Conservation (phyloP, 139 green algal species). For the Chlamydomonas incerta region DNA sequence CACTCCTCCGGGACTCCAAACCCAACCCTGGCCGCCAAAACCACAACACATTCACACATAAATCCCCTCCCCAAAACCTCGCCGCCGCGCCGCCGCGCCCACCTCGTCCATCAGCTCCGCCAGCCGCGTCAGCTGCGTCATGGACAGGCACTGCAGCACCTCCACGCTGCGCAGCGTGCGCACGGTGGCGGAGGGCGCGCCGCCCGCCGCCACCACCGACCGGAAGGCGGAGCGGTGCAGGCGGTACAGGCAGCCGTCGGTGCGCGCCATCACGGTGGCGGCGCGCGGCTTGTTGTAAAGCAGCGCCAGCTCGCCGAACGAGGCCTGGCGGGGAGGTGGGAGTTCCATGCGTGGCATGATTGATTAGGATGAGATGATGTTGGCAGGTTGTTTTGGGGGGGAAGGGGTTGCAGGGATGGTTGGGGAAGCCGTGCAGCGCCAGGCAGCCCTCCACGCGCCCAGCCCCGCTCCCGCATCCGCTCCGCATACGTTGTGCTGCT, state of each 20-base stretch:
- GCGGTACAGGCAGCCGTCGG: slow-evolving; percentile 73
- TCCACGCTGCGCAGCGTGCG: slow-evolving; percentile 67
- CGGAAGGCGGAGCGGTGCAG: slow-evolving; percentile 69
- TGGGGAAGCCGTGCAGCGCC: too few species aligned
- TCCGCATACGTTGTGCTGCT: too few species aligned
- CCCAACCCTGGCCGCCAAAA: too few species aligned
- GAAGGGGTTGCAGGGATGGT: too few species aligned
- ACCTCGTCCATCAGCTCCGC: slow-evolving; percentile 55
- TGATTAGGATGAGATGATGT: too few species aligned
- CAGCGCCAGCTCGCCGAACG: slow-evolving; percentile 82
- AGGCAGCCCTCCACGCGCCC: too few species aligned
- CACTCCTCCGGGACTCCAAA: too few species aligned
- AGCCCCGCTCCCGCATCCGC: too few species aligned
- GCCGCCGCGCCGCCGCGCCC: neutral
- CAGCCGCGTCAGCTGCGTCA: slow-evolving; percentile 49
- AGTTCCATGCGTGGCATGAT: too few species aligned
- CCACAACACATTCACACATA: too few species aligned
- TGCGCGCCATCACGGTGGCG: slow-evolving; percentile 72
- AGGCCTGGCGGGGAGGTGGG: slow-evolving; percentile 46
- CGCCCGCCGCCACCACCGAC: slow-evolving; percentile 27
- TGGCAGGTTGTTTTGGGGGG: too few species aligned
- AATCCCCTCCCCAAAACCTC: too few species aligned
- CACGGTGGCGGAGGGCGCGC: slow-evolving; percentile 35
- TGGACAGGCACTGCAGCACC: slow-evolving; percentile 65
- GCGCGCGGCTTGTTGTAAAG: slow-evolving; percentile 73